phyloP scores from a whole-genome alignment of 129 eudicot species.

The Flaveria brownii region DNA sequence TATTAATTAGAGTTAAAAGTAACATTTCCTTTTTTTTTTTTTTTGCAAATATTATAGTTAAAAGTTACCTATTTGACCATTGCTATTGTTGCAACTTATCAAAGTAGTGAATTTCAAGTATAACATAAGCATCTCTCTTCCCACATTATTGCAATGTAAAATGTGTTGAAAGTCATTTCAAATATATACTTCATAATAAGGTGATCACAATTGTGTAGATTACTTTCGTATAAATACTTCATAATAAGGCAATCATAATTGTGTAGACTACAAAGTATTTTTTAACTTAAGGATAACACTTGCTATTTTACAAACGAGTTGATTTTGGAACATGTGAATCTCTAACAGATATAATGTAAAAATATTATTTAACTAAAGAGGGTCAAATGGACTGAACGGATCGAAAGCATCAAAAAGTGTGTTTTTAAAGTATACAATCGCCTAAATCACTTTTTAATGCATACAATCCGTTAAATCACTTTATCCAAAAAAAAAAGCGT shows the following conservation, averaged over 20 bases:
- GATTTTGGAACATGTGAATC: neutral
- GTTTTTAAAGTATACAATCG: too few species aligned
- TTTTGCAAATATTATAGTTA: neutral
- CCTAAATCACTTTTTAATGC: neutral
- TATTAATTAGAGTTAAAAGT: neutral
- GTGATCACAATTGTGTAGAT: neutral
- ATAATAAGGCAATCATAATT: too few species aligned
- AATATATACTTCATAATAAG: neutral
- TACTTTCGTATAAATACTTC: too few species aligned
- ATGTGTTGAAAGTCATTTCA: constrained; percentile 21
- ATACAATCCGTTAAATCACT: neutral
- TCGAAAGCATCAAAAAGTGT: neutral
- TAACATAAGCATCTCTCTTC: constrained; percentile 15
- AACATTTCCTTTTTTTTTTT: neutral
- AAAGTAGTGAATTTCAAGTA: neutral
- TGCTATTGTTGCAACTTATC: neutral
- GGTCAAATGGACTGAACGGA: neutral
- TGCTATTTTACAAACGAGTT: neutral
- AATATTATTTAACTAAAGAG: neutral
- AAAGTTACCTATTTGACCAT: constrained; percentile 1
- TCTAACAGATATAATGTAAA: neutral
- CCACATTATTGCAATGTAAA: neutral
- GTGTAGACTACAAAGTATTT: neutral
- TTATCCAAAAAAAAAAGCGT: neutral
- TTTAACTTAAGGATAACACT: neutral